Evolutionary conservation across 257 asterid species (phyloP).

Genomic region (Solanum sitiens): DNA sequence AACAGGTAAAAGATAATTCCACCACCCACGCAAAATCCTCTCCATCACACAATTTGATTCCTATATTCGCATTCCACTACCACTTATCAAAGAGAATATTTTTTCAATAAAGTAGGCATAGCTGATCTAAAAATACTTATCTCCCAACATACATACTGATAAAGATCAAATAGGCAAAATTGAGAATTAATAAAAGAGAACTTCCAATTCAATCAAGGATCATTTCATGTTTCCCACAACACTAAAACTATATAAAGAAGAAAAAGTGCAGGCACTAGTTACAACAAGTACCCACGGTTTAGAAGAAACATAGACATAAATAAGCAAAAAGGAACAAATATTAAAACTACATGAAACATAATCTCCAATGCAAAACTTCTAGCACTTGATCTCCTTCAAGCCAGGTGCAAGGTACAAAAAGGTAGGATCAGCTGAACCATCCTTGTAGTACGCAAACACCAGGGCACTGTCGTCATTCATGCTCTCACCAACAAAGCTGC

Average conservation of each 20-base stretch:
- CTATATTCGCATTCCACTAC: neutral
- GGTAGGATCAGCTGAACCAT: conserved; percentile 78
- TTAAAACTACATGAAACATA: neutral
- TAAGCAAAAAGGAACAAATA: neutral
- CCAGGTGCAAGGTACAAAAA: conserved; percentile 70
- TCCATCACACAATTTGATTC: neutral
- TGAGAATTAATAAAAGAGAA: neutral
- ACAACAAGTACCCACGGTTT: neutral
- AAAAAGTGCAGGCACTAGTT: neutral
- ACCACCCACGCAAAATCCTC: neutral
- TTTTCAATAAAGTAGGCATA: neutral
- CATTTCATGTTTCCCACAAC: neutral
- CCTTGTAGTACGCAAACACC: conserved; percentile 90
- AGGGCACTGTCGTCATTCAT: conserved; percentile 57
- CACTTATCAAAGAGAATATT: neutral
- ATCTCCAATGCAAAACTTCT: neutral
- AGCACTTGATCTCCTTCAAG: conserved; percentile 81
- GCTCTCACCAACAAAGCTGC: conserved; percentile 88
- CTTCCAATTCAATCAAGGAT: neutral
- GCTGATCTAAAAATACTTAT: neutral
- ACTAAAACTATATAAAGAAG: neutral
- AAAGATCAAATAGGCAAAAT: neutral
- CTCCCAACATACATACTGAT: neutral
- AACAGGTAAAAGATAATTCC: neutral
- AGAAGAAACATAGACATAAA: neutral